Evolutionary conservation across 148 eudicot genomes (phyloP).

Genomic region (Rhododendron williamsianum): DNA sequence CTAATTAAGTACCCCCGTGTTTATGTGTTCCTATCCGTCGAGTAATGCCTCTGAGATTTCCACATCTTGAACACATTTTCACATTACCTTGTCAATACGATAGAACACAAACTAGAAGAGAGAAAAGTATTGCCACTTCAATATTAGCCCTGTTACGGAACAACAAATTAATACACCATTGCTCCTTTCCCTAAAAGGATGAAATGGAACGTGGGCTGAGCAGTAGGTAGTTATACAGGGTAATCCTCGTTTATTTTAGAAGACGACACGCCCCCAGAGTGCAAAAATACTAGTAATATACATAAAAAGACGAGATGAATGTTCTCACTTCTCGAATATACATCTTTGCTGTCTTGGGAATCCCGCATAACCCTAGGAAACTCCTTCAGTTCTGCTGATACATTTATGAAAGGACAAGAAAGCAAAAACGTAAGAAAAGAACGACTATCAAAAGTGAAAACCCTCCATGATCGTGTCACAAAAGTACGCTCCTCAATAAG

Average conservation of each 20-base stretch:
- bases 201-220: background rate
- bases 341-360: slow-evolving; percentile 1
- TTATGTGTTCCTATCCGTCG: background rate
- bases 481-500: background rate
- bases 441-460: background rate
- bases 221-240: background rate
- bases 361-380: background rate
- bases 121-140: background rate
- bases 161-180: background rate
- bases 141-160: background rate
- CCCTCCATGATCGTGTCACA: background rate
- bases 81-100: background rate
- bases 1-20: too few relatives aligned
- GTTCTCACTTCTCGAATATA: slow-evolving; percentile 5
- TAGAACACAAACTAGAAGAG: background rate
- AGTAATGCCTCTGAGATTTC: background rate
- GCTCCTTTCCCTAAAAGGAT: background rate
- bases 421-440: background rate
- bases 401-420: background rate
- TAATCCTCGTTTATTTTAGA: background rate
- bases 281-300: background rate
- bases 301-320: background rate
- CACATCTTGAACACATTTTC: background rate
- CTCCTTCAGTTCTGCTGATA: background rate
- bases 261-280: background rate